These are phyloP conservation scores for Gracilaria gracilis DNA, from an alignment of 23 red algal species.

Conservation along the genomic window DNA sequence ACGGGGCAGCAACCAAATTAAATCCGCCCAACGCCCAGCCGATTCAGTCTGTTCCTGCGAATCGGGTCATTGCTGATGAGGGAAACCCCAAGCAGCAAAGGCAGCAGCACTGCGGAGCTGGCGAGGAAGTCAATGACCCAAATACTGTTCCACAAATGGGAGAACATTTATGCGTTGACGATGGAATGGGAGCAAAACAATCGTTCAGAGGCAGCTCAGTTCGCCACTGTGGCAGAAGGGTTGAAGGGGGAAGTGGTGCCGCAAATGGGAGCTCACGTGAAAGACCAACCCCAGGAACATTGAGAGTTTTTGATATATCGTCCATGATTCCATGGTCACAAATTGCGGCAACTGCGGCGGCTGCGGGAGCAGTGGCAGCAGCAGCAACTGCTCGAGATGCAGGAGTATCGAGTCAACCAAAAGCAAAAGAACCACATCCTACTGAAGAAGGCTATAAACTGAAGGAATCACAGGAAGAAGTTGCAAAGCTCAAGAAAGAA, in stretches of 20 bases:
- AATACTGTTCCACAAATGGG: background rate
- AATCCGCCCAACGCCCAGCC: background rate
- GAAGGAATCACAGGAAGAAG: background rate
- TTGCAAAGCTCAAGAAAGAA: background rate
- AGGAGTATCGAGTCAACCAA: background rate
- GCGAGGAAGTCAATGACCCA: background rate
- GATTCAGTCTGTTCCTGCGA: background rate
- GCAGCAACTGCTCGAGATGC: constrained; percentile 14
- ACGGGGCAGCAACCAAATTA: background rate
- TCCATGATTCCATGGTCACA: constrained; percentile 37
- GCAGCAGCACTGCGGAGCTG: background rate
- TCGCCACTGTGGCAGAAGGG: background rate
- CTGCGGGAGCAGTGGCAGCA: constrained; percentile 32
- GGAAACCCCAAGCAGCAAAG: background rate
- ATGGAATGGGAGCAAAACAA: background rate
- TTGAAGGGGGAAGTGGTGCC: background rate
- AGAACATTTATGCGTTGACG: background rate
- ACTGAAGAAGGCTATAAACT: background rate
- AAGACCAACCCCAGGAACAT: background rate
- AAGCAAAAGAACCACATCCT: background rate
- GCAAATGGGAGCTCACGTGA: background rate
- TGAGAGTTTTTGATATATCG: background rate
- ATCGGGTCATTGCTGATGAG: background rate
- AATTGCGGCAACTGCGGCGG: constrained; percentile 38
- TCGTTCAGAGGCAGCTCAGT: background rate